phyloP scores from a whole-genome alignment of 2,329 filamentous ascomycete species.

The Pseudogymnoascus sp. region DNA sequence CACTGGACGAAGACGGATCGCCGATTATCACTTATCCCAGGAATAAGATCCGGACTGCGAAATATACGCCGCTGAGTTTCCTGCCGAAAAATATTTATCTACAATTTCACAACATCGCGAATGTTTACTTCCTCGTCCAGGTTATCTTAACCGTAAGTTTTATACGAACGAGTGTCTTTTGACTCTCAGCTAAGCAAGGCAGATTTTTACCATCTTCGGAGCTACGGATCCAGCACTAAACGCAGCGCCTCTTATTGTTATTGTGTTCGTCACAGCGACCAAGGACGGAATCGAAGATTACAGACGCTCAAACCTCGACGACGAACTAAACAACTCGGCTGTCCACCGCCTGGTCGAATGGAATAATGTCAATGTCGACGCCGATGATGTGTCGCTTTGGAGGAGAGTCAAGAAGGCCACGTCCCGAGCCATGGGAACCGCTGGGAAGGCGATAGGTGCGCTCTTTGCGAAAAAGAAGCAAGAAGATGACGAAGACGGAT shows the following conservation, averaged over 20 bases:
- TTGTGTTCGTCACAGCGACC: constrained; percentile 77
- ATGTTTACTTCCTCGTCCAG: constrained; percentile 95
- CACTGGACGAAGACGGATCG: constrained; percentile 73
- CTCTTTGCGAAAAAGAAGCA: constrained; percentile 44
- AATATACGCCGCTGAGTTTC: constrained; percentile 93
- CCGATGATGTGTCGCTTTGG: constrained; percentile 80
- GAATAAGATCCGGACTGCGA: constrained; percentile 97
- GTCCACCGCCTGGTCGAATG: constrained; percentile 83
- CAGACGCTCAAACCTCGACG: constrained; percentile 82
- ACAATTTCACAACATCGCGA: constrained; percentile 97
- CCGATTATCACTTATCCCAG: constrained; percentile 63
- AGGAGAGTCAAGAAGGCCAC: constrained; percentile 84
- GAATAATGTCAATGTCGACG: constrained; percentile 86
- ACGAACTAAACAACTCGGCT: constrained; percentile 89
- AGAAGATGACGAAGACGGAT: constrained; percentile 16
- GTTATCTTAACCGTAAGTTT: constrained; percentile 84
- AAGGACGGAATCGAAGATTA: constrained; percentile 98
- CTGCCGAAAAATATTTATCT: constrained; percentile 95
- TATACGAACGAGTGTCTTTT: not conserved
- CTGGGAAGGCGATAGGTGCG: not conserved
- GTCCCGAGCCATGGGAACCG: constrained; percentile 27
- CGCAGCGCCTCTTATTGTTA: constrained; percentile 86
- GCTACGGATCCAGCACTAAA: constrained; percentile 83
- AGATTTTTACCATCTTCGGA: constrained; percentile 97
- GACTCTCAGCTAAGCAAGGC: constrained; percentile 26